Percentiles rank a stretch among this genome's conserved stretches.
These are phyloP conservation scores for Stephania japonica DNA, from an alignment of 164 flowering plant genomes.

Conservation along the genomic window DNA sequence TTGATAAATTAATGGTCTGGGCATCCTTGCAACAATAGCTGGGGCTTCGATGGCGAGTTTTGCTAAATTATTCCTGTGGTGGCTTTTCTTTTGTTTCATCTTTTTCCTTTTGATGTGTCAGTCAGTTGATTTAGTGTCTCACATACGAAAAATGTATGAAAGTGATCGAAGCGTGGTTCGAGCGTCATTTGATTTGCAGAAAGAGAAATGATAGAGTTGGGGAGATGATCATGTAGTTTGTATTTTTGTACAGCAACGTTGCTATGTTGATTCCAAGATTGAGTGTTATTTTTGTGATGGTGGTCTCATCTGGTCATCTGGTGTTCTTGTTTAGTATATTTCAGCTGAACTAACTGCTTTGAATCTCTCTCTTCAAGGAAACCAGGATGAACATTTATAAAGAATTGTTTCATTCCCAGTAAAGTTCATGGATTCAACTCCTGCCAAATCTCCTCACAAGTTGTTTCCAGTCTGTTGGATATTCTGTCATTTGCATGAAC, in stretches of 20 bases:
- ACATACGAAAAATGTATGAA: not conserved
- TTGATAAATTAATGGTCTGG: not conserved
- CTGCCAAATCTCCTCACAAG: too few relatives aligned
- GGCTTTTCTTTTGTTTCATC: not conserved
- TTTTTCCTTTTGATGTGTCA: not conserved
- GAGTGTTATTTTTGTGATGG: not conserved
- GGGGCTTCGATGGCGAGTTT: conserved; percentile 1
- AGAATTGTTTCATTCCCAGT: too few relatives aligned
- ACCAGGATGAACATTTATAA: too few relatives aligned
- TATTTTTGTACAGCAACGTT: conserved; percentile 35
- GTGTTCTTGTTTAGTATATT: not conserved
- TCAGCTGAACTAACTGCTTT: not conserved
- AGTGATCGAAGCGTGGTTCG: not conserved
- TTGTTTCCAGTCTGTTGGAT: too few relatives aligned
- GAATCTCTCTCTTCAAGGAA: too few relatives aligned
- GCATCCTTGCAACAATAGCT: not conserved
- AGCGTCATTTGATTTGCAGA: not conserved
- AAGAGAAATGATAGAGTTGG: not conserved
- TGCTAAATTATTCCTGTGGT: conserved; percentile 2
- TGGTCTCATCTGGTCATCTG: not conserved
- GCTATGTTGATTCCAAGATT: not conserved
- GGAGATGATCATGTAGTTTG: conserved; percentile 19
- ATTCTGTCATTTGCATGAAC: too few relatives aligned
- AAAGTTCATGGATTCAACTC: too few relatives aligned
- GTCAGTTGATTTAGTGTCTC: not conserved